A percentile compares a stretch with the other conserved stretches of the same genome.
Evolutionary conservation across 1,139 yeast genomes (phyloP).

Genomic region (Blastobotrys raffinosifermentans): DNA sequence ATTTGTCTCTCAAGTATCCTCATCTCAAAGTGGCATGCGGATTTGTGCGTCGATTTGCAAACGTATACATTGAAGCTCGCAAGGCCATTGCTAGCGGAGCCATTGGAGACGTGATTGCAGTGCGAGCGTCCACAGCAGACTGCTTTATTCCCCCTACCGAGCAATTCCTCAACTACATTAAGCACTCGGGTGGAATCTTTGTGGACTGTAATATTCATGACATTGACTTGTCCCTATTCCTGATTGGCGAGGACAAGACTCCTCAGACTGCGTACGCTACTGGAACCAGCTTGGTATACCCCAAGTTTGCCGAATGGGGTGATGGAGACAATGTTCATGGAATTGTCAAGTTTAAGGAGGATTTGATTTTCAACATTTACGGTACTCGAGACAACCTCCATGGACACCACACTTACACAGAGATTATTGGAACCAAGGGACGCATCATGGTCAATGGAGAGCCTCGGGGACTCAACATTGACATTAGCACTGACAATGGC

Average conservation of each 20-base stretch:
- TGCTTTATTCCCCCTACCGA: slow-evolving; percentile 5
- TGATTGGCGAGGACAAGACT: slow-evolving; percentile 15
- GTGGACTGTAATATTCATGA: slow-evolving; percentile 19
- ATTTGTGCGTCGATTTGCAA: slow-evolving; percentile 18
- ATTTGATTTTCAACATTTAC: slow-evolving; percentile 9
- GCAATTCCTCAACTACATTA: slow-evolving; percentile 14
- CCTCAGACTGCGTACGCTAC: slow-evolving; percentile 18
- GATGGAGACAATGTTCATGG: slow-evolving; percentile 21
- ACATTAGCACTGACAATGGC: slow-evolving; percentile 15
- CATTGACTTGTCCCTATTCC: slow-evolving; percentile 16
- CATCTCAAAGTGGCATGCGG: slow-evolving; percentile 17
- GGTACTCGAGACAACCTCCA: slow-evolving; percentile 17
- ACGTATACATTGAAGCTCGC: slow-evolving; percentile 12
- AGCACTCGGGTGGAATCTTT: slow-evolving; percentile 19
- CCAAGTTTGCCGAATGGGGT: slow-evolving; percentile 16
- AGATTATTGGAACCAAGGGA: slow-evolving; percentile 19
- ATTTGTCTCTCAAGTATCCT: slow-evolving; percentile 15
- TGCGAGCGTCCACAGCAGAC: slow-evolving; percentile 16
- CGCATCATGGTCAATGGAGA: slow-evolving; percentile 9
- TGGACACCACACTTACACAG: slow-evolving; percentile 19
- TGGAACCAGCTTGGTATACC: slow-evolving; percentile 18
- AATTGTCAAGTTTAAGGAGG: slow-evolving; percentile 13
- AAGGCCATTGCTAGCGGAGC: slow-evolving; percentile 15
- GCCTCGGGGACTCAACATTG: slow-evolving; percentile 8
- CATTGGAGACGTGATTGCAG: slow-evolving; percentile 16